Percentiles rank a stretch among this genome's conserved stretches.
These are phyloP conservation scores for Claviceps arundinis DNA, from an alignment of 2,329 filamentous ascomycete genomes.

Conservation along the genomic window DNA sequence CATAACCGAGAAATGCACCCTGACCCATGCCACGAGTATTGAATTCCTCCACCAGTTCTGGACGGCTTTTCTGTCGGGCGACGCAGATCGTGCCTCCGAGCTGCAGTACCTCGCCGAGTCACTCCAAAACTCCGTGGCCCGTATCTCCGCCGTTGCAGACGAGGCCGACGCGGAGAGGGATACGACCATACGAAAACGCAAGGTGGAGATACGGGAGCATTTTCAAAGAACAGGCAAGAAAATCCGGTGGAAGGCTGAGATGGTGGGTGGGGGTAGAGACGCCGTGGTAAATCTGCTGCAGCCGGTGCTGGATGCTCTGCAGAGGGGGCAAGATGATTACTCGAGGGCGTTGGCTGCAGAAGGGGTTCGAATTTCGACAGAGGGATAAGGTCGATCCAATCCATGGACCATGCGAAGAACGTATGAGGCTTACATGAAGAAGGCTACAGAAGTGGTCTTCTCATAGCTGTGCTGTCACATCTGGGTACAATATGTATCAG, in stretches of 20 bases:
- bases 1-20: slow-evolving; percentile 43
- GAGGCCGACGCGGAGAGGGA: slow-evolving; percentile 66
- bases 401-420: too few relatives aligned
- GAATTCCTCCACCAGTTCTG: slow-evolving; percentile 98
- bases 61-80: slow-evolving; percentile 80
- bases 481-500: too few relatives aligned
- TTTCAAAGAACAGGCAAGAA: slow-evolving; percentile 63
- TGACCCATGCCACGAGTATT: slow-evolving; percentile 81
- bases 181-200: slow-evolving; percentile 50
- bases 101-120: slow-evolving; percentile 73
- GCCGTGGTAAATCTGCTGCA: slow-evolving; percentile 65
- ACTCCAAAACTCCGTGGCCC: slow-evolving; percentile 58
- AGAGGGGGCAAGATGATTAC: slow-evolving; percentile 59
- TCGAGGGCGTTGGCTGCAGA: slow-evolving; percentile 56
- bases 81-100: slow-evolving; percentile 67
- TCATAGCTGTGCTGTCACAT: too few relatives aligned
- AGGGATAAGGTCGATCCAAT: slow-evolving; percentile 15
- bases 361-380: slow-evolving; percentile 33
- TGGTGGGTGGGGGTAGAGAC: slow-evolving; percentile 60
- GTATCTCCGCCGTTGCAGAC: slow-evolving; percentile 67
- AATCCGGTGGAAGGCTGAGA: slow-evolving; percentile 52
- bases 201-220: slow-evolving; percentile 56
- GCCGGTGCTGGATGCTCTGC: slow-evolving; percentile 58
- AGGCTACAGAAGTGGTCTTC: too few relatives aligned
- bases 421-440: too few relatives aligned